Percentiles rank a stretch among this genome's conserved stretches.
Evolutionary conservation across 768 basidiomycete species (phyloP).

Genomic region (Boletus edulis): DNA sequence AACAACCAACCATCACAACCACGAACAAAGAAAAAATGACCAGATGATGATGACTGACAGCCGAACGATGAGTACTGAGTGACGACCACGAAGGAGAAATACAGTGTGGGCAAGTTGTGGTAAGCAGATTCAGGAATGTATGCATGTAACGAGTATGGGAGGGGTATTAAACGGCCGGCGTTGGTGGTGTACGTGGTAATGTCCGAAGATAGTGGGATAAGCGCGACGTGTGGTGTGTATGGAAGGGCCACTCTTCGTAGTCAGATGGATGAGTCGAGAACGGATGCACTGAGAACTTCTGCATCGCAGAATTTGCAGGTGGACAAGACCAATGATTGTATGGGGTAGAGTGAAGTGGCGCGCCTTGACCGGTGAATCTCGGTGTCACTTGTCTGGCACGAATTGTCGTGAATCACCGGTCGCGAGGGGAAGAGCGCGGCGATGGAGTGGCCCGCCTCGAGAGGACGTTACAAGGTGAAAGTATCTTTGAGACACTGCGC

Average conservation of each 20-base stretch:
- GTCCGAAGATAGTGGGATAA: neutral
- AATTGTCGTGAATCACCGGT: conserved; percentile 16
- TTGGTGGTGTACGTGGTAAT: conserved; percentile 13
- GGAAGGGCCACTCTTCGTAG: neutral
- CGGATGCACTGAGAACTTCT: neutral
- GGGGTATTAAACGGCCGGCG: conserved; percentile 32
- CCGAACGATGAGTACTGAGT: neutral
- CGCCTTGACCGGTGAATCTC: conserved; percentile 1
- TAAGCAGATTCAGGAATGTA: conserved; percentile 16
- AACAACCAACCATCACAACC: conserved; percentile 6
- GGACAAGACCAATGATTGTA: neutral
- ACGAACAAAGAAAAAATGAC: conserved; percentile 5
- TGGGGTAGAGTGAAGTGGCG: neutral
- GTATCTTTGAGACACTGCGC: conserved; percentile 3
- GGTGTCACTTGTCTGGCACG: neutral
- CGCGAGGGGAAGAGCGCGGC: conserved; percentile 22
- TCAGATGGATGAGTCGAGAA: neutral
- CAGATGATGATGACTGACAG: conserved; percentile 6
- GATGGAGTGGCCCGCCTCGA: conserved; percentile 20
- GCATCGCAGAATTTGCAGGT: neutral
- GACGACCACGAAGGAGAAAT: neutral
- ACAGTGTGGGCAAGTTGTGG: conserved; percentile 6
- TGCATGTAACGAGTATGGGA: conserved; percentile 8
- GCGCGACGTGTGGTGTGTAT: neutral
- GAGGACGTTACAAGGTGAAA: conserved; percentile 8